Evolutionary conservation across 78 protist genomes (phyloP), one percentile per base, ranked within the genome.

Genomic region (Dictyostelium intermedium): DNA sequence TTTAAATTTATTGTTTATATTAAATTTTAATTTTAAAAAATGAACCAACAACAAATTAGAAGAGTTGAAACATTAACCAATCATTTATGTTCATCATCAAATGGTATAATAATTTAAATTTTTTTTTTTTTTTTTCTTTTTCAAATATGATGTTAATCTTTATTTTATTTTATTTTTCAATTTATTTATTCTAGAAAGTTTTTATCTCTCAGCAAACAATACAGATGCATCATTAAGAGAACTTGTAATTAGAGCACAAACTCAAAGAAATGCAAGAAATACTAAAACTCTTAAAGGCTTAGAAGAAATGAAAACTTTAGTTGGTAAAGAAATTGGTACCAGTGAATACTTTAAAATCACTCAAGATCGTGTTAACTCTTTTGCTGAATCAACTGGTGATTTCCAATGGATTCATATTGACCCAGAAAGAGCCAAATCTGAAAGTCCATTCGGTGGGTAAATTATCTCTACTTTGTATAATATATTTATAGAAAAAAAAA

Each of bases 381-480:
- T 92, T 72, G 96, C 96, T 25, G 96, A 73, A n/a, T 47, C 92
- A 4, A 92, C 96, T 47, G 84, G 93, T 69, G 89, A 84, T 63
- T 85, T 92, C 73, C 96, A 92, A 85, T 92, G 96, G 96, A 92
- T 92, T 79, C 96, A 92, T 18, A 77, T 85, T 30, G 96, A 92
- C 30, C 96, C 91, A 53, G 91, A 92, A 45, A 34, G 96, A 61
- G 96, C 96, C 23, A 56, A 43, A n/a, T 18, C 41, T 3, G 96
- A 92, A 37, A 83, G 91, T 35, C 96, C 96, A 47, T 92, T 92
- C n/a, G 96, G 96, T 10, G 83, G 95, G 95, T 91, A 83, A 63
- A 50, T 73, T 18, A 14, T 23, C n/a, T 50, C 8, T 45, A 2
- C 16, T 11, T 11, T 11, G 13, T 45, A 13, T 45, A 45, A 1